Conservation (phyloP, 2,329 filamentous ascomycete species). For the Massarina eburnea region DNA sequence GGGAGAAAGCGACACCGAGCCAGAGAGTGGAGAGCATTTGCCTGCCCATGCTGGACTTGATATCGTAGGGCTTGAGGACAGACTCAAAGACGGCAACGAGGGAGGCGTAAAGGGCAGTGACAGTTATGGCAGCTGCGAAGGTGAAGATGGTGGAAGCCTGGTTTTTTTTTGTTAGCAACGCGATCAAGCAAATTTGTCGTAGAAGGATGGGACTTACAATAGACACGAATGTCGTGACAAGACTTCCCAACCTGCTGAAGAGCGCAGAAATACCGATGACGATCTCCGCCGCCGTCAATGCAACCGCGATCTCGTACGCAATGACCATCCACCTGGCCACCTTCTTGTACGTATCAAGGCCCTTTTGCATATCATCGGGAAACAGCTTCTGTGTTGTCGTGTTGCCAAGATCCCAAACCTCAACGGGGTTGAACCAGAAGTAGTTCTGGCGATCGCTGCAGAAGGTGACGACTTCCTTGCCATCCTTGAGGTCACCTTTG, state of each 20-base stretch:
- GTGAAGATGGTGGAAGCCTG: conserved; percentile 58
- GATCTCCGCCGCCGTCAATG: conserved; percentile 70
- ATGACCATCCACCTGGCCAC: conserved; percentile 82
- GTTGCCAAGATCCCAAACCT: conserved; percentile 63
- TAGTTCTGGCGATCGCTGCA: conserved; percentile 73
- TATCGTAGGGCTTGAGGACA: conserved; percentile 70
- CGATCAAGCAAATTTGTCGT: conserved; percentile 32
- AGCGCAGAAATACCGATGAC: conserved; percentile 79
- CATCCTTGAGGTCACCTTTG: conserved; percentile 59
- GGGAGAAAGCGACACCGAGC: conserved; percentile 76
- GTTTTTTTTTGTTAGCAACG: conserved; percentile 9
- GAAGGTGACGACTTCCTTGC: conserved; percentile 51
- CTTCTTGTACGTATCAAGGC: conserved; percentile 71
- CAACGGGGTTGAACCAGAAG: conserved; percentile 75
- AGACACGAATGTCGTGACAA: conserved; percentile 77
- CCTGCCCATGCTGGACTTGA: conserved; percentile 66
- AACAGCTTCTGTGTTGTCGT: conserved; percentile 56
- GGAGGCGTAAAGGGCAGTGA: conserved; percentile 72
- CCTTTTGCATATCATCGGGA: conserved; percentile 65
- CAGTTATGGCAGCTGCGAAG: conserved; percentile 68
- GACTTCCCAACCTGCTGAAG: conserved; percentile 79
- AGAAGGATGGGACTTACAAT: conserved; percentile 56
- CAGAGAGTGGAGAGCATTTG: conserved; percentile 73
- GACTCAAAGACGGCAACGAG: conserved; percentile 69
- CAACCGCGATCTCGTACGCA: conserved; percentile 73